Base-by-base conservation (phyloP, 2,329 filamentous ascomycete species). In the Beauveria australis region DNA sequence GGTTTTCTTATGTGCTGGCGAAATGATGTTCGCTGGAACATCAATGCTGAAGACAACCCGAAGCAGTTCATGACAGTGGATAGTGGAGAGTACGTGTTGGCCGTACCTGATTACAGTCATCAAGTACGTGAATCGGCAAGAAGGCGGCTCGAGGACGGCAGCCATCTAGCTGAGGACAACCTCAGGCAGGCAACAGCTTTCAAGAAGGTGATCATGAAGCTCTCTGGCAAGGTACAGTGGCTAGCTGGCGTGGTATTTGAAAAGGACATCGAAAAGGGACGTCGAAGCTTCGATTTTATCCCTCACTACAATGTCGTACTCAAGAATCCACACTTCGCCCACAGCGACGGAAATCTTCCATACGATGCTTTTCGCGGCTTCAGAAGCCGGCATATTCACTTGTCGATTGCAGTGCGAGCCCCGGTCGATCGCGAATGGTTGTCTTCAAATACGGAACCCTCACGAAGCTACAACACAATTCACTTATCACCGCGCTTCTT, bases 1-100 rank as follows among this genome's bases (percentile, higher is more conserved):
- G 94, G 94, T 5, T 96, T 99, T 70, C 84, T 97, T 48, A 97
- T 99, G 92, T 97, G 95, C 72, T 99, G 93, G 93, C 88, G 94
- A 57, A 95, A 92, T 68, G 89, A 97, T 72, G 92, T 99, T 43
- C 86, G 84, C 63, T 95, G 91, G 85, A 89, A 88, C 63, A 86
- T 99, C 56, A 89, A 92, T 61, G 85, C 87, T 56, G 88, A 91
- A 56, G 86, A 95, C 66, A 90, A 99, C 67, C 92, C 94, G 0
- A 90, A 89, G 70, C 88, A 89, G 62, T 95, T 99, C 74, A 95
- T 99, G 88, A 92, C 89, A 1, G 92, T 99, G 4, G 91, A 96
- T 64, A 97, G 93, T 72, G 92, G 92, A 56, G 93, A 96, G 73
- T 99, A 94, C 70, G 89, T 99, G 14, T 83, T 97, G 59, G 94